Base-by-base conservation (phyloP, 495 filamentous ascomycete species). In the Penicillium cinerascens region DNA sequence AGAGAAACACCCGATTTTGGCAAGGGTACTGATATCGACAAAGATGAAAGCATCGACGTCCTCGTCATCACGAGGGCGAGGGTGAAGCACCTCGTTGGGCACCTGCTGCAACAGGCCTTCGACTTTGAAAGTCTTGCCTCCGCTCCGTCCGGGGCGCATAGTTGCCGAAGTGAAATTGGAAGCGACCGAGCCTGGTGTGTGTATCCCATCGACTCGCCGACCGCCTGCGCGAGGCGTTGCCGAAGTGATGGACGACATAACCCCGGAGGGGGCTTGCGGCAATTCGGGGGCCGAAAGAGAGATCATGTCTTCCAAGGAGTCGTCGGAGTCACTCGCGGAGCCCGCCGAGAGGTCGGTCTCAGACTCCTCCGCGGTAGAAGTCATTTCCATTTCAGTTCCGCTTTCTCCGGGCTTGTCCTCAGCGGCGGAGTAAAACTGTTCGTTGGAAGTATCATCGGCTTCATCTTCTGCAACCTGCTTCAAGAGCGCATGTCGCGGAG, bases 1-100 rank as follows among this genome's bases (percentile, higher is more conserved):
- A 1, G 92, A 96, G 67, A 98, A 98, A 64, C 91, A 97, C 23
- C 91, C 89, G 37, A 97, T 81, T 52, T 88, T 87, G n/a, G 87
- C 83, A 10, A 98, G 71, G 16, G 89, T 85, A 52, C 80, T 87
- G 25, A 92, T 84, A 55, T 93, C 89, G 7, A 97, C 89, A 67
- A 91, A 97, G 16, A 97, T 75, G 37, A 92, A 82, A 3, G 87
- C 84, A 62, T 97, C 95, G 45, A 90, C 84, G 57, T 90, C 87
- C 56, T 97, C 93, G 44, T 96, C 91, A 18, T 82, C 81, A 3
- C 77, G 71, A 6, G 93, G 92, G 49, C 85, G 88, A 1, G 93
- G 93, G 58, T 96, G 86, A 6, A 98, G 71, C 4, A 93, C 71
- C 37, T 91, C 88, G 42, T 87, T 79, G 0, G 91, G 81, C 16